These are phyloP conservation scores for Nicotiana tabacum DNA, from an alignment of 257 asterid genomes.

Conservation along the genomic window DNA sequence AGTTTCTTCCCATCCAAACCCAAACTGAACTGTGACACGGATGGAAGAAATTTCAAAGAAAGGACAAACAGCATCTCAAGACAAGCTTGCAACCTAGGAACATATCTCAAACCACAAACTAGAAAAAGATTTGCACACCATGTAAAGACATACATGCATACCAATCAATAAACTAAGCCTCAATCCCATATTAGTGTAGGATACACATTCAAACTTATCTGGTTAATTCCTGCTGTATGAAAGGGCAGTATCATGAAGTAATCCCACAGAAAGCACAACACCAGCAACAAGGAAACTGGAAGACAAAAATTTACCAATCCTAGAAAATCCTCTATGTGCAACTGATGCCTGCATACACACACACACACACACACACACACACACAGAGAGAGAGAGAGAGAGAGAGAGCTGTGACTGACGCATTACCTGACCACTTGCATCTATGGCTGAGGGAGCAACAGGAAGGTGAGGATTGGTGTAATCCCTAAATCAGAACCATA, in stretches of 20 bases:
- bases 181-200: background rate
- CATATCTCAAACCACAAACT: slow-evolving; percentile 4
- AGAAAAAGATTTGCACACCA: background rate
- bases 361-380: no score
- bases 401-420: background rate
- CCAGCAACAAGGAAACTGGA: background rate
- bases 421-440: slow-evolving; percentile 89
- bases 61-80: background rate
- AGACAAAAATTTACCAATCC: background rate
- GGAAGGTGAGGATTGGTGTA: slow-evolving; percentile 87
- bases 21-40: slow-evolving; percentile 53
- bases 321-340: background rate
- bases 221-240: background rate
- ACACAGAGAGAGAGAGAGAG: background rate
- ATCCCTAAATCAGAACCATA: slow-evolving; percentile 52
- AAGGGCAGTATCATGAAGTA: background rate
- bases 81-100: background rate
- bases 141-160: background rate
- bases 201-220: background rate
- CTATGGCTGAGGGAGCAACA: slow-evolving; percentile 93
- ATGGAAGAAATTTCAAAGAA: background rate
- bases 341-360: background rate
- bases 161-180: background rate
- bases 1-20: slow-evolving; percentile 84
- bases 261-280: background rate